Evolutionary conservation across 2,329 filamentous ascomycete genomes (phyloP).

Genomic region (Penicillium sp.): DNA sequence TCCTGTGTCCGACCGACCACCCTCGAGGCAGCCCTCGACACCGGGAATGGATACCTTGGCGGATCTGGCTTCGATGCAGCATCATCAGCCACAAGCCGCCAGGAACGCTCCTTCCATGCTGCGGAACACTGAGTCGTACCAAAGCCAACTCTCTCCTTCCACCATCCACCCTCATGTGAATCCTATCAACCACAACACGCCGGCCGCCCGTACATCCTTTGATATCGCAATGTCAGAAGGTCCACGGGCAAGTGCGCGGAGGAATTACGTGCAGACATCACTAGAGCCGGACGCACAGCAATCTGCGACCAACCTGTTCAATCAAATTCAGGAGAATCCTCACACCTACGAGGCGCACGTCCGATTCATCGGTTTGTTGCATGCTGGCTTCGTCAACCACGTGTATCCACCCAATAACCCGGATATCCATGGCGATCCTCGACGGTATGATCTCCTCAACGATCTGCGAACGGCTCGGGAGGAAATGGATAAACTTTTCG

Average conservation of each 20-base stretch:
- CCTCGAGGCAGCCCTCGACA: slow-evolving; percentile 41
- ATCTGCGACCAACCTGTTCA: slow-evolving; percentile 39
- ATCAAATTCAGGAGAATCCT: slow-evolving; percentile 43
- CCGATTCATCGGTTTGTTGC: slow-evolving; percentile 45
- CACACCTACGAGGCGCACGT: slow-evolving; percentile 46
- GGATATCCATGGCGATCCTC: slow-evolving; percentile 43
- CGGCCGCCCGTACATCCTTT: slow-evolving; percentile 42
- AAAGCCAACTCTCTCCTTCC: slow-evolving; percentile 42
- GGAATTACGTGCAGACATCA: slow-evolving; percentile 41
- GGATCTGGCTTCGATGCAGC: slow-evolving; percentile 46
- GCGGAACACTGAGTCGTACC: slow-evolving; percentile 38
- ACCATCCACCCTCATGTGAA: slow-evolving; percentile 39
- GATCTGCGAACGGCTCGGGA: slow-evolving; percentile 49
- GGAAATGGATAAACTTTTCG: slow-evolving; percentile 58
- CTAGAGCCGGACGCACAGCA: slow-evolving; percentile 40
- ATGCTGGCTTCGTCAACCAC: slow-evolving; percentile 46
- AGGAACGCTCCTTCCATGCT: slow-evolving; percentile 35
- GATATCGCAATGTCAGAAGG: slow-evolving; percentile 45
- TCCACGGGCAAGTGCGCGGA: slow-evolving; percentile 36
- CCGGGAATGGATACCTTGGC: slow-evolving; percentile 48
- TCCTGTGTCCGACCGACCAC: slow-evolving; percentile 30
- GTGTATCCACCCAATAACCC: slow-evolving; percentile 44
- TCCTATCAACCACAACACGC: slow-evolving; percentile 34
- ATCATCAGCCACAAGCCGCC: slow-evolving; percentile 40
- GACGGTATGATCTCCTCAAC: slow-evolving; percentile 43